Conservation (phyloP, 2,329 filamentous ascomycete species). For the Fusarium sp. region DNA sequence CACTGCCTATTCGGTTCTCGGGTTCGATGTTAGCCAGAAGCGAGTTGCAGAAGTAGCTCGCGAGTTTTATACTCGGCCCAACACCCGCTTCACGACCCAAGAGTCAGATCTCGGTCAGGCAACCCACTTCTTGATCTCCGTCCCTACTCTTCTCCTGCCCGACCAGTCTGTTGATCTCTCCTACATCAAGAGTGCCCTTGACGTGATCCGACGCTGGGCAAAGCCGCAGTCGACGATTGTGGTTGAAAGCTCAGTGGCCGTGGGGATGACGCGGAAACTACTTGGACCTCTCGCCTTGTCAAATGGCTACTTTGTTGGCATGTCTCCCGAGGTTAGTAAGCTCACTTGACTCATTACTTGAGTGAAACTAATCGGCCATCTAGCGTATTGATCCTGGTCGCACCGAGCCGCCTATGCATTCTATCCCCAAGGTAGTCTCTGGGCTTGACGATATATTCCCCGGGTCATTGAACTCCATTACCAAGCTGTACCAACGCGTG, state of each 20-base stretch:
- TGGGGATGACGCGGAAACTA: background rate
- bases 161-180: background rate
- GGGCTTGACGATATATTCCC: background rate
- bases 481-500: background rate
- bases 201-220: background rate
- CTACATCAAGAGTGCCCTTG: background rate
- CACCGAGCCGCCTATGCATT: background rate
- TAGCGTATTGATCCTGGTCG: background rate
- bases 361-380: background rate
- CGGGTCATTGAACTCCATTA: background rate
- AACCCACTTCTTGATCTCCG: background rate
- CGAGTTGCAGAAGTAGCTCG: background rate
- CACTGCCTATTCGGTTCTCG: background rate
- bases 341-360: fast-evolving
- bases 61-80: background rate
- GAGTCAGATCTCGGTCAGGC: background rate
- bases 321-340: background rate
- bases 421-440: background rate
- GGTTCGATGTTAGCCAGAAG: background rate
- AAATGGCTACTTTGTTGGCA: background rate
- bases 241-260: background rate
- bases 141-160: background rate
- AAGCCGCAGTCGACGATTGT: background rate
- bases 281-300: background rate
- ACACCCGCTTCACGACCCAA: background rate